Evolutionary conservation across 140 eudicot genomes (phyloP), one percentile per base, ranked within the genome.

Genomic region (Oenanthe javanica): DNA sequence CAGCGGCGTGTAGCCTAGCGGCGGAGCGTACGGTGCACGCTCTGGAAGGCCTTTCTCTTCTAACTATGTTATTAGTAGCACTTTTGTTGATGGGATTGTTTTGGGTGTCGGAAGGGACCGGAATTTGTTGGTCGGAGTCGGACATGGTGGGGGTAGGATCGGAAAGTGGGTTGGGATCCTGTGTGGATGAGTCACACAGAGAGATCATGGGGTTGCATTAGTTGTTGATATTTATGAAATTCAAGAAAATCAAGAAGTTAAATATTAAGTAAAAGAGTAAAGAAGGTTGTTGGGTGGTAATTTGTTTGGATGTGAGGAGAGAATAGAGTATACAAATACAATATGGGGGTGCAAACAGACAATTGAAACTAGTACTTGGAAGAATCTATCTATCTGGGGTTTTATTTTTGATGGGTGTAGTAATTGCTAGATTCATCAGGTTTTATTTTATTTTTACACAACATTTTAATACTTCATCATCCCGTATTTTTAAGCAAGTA

Each of bases 1-100:
- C 97, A 21, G 93, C 95, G 13, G 86, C 93, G 79, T 90, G 84
- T 27, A 92, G 81, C 43, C 95, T 81, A 42, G 89, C 96, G 6
- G 93, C 93, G 0, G 99, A 91, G 55, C 97, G 87, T 43, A 83
- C 95, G 12, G 97, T 94, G 77, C 99, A 94, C 23, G 99, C 99
- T 87, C 99, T 88, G 3, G 99, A 84, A 11, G 99, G 99, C 79
- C 99, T 77, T 80, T 89, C 89, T 83, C 99, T 82, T 84, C 86
- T 95, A 71, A 77, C 90, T 19, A 79, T 85, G 79, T 78, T 88
- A 79, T 45, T 87, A 80, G 63, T 81, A 77, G 69, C 70, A 63
- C 66, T 87, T 51, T 59, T 83, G 71, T n/a, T 73, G 50, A 69
- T 57, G 51, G 72, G 67, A 47, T 71, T 84, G 80, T 71, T 71